Percentiles rank a stretch among this genome's conserved stretches.
Evolutionary conservation across 768 basidiomycete species (phyloP).

Genomic region (Termitomyces sp.): DNA sequence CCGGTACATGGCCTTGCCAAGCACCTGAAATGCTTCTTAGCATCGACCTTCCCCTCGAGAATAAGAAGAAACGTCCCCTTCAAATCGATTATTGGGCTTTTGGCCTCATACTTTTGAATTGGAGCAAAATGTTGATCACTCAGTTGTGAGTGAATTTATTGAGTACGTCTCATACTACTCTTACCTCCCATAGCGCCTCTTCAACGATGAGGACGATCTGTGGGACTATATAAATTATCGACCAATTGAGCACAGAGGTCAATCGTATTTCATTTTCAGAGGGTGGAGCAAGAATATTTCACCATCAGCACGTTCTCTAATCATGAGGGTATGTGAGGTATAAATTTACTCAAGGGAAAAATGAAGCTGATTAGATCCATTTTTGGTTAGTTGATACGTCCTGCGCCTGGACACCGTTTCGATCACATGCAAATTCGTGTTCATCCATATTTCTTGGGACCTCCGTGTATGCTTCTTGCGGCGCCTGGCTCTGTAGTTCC

Average conservation of each 20-base stretch:
- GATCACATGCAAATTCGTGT: slow-evolving; percentile 12
- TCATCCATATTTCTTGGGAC: slow-evolving; percentile 19
- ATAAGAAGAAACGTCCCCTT: slow-evolving; percentile 20
- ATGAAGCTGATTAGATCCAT: neutral
- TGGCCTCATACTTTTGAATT: slow-evolving; percentile 36
- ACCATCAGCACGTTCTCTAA: slow-evolving; percentile 16
- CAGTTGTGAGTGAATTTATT: neutral
- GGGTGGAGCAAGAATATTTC: slow-evolving; percentile 11
- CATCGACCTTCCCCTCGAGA: neutral
- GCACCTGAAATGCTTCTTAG: slow-evolving; percentile 35
- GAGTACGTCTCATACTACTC: neutral
- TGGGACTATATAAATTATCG: slow-evolving; percentile 17
- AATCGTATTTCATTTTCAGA: slow-evolving; percentile 17
- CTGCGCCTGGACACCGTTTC: slow-evolving; percentile 15
- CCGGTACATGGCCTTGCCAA: slow-evolving; percentile 18
- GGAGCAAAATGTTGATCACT: slow-evolving; percentile 12
- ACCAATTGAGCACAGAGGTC: neutral
- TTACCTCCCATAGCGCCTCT: slow-evolving; percentile 23
- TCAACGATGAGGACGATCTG: slow-evolving; percentile 18
- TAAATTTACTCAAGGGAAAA: neutral
- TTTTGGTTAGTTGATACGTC: slow-evolving; percentile 14
- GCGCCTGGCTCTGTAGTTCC: neutral
- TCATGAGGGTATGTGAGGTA: slow-evolving; percentile 23
- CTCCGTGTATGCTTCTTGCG: slow-evolving; percentile 11
- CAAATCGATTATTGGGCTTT: slow-evolving; percentile 37